Evolutionary conservation across 2,329 filamentous ascomycete species (phyloP).

Genomic region (Cordyceps sp.): DNA sequence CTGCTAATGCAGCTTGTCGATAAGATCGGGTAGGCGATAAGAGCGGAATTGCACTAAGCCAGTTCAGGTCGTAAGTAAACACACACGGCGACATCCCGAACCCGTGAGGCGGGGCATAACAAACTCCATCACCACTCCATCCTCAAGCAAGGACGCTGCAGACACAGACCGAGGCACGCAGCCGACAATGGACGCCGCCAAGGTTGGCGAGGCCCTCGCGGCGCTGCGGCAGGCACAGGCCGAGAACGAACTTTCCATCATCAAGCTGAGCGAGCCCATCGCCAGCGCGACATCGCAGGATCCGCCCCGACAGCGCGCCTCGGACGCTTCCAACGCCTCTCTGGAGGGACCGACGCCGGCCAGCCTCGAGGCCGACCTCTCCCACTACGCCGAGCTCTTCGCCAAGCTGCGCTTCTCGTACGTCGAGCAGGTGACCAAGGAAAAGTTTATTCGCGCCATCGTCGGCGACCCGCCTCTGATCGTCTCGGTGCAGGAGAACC

Average conservation of each 20-base stretch:
- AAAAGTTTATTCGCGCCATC: slow-evolving; percentile 89
- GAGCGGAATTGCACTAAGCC: too few relatives aligned
- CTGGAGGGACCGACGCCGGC: slow-evolving; percentile 55
- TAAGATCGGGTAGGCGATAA: too few relatives aligned
- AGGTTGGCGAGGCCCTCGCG: slow-evolving; percentile 24
- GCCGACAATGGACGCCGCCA: slow-evolving; percentile 13
- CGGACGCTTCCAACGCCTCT: slow-evolving; percentile 52
- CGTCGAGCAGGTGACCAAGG: slow-evolving; percentile 95
- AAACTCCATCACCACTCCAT: too few relatives aligned
- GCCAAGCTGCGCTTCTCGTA: slow-evolving; percentile 94
- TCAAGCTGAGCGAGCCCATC: slow-evolving; percentile 62
- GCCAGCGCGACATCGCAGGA: slow-evolving; percentile 28
- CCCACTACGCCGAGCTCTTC: slow-evolving; percentile 89
- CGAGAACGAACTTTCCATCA: slow-evolving; percentile 51
- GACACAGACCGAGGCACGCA: too few relatives aligned
- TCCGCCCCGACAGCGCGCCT: slow-evolving; percentile 35
- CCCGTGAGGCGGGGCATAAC: too few relatives aligned
- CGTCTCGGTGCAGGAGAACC: slow-evolving; percentile 67
- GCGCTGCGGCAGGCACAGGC: slow-evolving; percentile 36
- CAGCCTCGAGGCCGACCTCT: slow-evolving; percentile 65
- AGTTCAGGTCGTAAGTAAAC: too few relatives aligned
- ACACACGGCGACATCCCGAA: too few relatives aligned
- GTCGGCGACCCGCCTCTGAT: slow-evolving; percentile 81
- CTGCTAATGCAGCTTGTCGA: too few relatives aligned
- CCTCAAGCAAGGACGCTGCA: too few relatives aligned